A percentile compares a stretch with the other conserved stretches of the same genome.
Evolutionary conservation across 192 early-diverging fungal species (phyloP).

Genomic region (Pilobolus umbonatus): DNA sequence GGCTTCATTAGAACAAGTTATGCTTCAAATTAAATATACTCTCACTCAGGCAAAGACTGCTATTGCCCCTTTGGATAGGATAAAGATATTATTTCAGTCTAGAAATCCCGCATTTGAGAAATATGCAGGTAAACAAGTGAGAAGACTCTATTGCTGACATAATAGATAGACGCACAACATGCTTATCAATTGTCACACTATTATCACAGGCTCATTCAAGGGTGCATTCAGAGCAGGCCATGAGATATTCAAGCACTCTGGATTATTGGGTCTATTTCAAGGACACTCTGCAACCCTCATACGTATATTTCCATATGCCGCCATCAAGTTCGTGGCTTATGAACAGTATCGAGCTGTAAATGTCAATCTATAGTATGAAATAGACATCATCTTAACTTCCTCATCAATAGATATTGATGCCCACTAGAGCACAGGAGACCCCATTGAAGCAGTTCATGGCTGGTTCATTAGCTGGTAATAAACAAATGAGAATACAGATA

Average conservation of each 20-base stretch:
- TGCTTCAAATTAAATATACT: not conserved
- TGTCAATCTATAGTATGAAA: not conserved
- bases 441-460: conserved; percentile 69
- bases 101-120: conserved; percentile 68
- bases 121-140: conserved; percentile 48
- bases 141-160: not conserved
- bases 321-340: conserved; percentile 96
- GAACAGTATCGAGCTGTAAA: conserved; percentile 74
- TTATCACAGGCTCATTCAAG: conserved; percentile 55
- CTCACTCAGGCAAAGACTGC: conserved; percentile 62
- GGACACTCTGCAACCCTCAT: conserved; percentile 92
- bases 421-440: conserved; percentile 59
- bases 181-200: not conserved
- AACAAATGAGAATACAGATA: not conserved
- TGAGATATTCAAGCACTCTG: conserved; percentile 68
- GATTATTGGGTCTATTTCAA: conserved; percentile 82
- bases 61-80: conserved; percentile 80
- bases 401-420: conserved; percentile 61
- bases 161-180: not conserved
- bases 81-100: conserved; percentile 86
- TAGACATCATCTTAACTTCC: too few relatives aligned
- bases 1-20: not conserved
- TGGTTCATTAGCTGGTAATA: conserved; percentile 64
- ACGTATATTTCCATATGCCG: conserved; percentile 94
- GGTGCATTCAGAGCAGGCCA: conserved; percentile 82